These are phyloP conservation scores for Claviceps sp. DNA, from an alignment of 2,329 filamentous ascomycete species.

Conservation along the genomic window DNA sequence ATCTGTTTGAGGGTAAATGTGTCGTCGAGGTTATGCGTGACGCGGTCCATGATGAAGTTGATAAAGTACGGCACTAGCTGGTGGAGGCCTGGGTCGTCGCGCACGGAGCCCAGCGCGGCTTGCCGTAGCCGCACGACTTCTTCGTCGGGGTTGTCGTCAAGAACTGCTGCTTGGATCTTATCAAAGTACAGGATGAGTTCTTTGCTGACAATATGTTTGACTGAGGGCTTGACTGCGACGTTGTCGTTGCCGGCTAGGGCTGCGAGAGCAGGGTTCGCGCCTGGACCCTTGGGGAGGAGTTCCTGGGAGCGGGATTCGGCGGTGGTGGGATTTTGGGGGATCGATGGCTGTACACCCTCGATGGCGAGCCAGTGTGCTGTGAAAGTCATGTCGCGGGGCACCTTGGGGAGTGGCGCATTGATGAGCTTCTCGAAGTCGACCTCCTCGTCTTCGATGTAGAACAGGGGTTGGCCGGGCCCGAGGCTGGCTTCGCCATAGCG, in stretches of 20 bases:
- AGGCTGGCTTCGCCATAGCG: slow-evolving; percentile 89
- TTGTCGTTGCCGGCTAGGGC: slow-evolving; percentile 78
- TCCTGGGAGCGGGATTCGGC: slow-evolving; percentile 75
- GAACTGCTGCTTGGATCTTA: slow-evolving; percentile 77
- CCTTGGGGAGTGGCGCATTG: slow-evolving; percentile 88
- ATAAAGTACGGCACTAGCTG: slow-evolving; percentile 95
- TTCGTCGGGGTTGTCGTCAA: slow-evolving; percentile 79
- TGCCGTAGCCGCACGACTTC: slow-evolving; percentile 58
- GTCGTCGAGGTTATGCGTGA: slow-evolving; percentile 86
- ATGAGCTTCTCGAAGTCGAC: slow-evolving; percentile 98
- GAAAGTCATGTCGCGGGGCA: slow-evolving; percentile 83
- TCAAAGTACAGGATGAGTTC: slow-evolving; percentile 96
- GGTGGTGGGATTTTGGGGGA: slow-evolving; percentile 88
- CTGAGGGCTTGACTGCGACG: slow-evolving; percentile 70
- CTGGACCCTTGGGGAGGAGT: slow-evolving; percentile 77
- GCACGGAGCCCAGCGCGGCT: slow-evolving; percentile 73
- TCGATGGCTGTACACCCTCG: slow-evolving; percentile 91
- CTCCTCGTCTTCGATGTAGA: slow-evolving; percentile 97
- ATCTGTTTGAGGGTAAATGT: slow-evolving; percentile 80
- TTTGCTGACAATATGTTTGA: slow-evolving; percentile 93
- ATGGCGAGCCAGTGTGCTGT: slow-evolving; percentile 93
- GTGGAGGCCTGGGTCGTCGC: slow-evolving; percentile 83
- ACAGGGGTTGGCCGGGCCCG: slow-evolving; percentile 85
- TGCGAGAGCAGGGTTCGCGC: slow-evolving; percentile 68
- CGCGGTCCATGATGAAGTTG: slow-evolving; percentile 88